Percentiles rank a stretch among this genome's conserved stretches.
phyloP scores from a whole-genome alignment of 2,329 filamentous ascomycete genomes.

The Epichloe brachyelytri region DNA sequence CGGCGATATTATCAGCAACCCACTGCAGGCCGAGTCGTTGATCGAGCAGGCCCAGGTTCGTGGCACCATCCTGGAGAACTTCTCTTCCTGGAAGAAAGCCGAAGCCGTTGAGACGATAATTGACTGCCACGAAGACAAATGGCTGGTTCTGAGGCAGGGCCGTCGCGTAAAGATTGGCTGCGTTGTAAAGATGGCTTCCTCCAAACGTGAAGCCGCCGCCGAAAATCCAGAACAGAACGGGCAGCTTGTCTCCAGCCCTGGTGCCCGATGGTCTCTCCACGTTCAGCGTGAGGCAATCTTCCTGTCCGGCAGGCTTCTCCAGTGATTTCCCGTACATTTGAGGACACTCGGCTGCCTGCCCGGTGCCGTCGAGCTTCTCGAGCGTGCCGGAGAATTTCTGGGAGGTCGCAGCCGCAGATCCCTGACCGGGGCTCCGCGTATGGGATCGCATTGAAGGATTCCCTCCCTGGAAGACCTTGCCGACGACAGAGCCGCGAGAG shows the following conservation, averaged over 20 bases:
- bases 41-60: slow-evolving; percentile 50
- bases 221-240: slow-evolving; percentile 34
- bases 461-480: too few relatives aligned
- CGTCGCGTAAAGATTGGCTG: slow-evolving; percentile 19
- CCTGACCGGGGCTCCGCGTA: neutral
- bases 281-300: slow-evolving; percentile 52
- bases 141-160: slow-evolving; percentile 20
- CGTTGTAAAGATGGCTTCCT: neutral
- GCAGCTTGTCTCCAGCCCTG: slow-evolving; percentile 40
- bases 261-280: slow-evolving; percentile 47
- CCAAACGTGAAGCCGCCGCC: slow-evolving; percentile 3
- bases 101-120: slow-evolving; percentile 1
- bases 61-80: slow-evolving; percentile 34
- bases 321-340: neutral
- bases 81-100: slow-evolving; percentile 1
- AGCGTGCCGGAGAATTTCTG: neutral
- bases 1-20: slow-evolving; percentile 47
- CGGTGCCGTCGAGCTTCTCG: neutral
- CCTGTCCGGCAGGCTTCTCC: slow-evolving; percentile 25
- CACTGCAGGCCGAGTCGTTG: slow-evolving; percentile 45
- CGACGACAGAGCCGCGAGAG: too few relatives aligned
- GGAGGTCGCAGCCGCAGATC: neutral
- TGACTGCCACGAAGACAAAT: slow-evolving; percentile 2
- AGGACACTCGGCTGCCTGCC: neutral
- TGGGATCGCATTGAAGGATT: neutral